Percentiles rank a stretch among this genome's conserved stretches.
These are phyloP conservation scores for Rhodocollybia butyracea DNA, from an alignment of 768 basidiomycete genomes.

Conservation along the genomic window DNA sequence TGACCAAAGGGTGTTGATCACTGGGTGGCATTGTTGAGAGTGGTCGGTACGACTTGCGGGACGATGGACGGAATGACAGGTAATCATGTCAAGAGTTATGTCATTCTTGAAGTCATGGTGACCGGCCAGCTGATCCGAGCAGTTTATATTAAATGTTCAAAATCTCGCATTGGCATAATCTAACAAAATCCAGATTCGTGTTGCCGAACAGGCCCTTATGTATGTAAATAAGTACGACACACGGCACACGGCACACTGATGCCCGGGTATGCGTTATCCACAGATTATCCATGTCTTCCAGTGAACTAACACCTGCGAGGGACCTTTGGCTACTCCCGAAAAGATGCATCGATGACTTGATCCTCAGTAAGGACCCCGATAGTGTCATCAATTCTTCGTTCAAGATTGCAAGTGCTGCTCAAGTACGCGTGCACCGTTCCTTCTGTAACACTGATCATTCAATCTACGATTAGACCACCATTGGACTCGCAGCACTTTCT, in stretches of 20 bases:
- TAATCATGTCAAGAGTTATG: too few relatives aligned
- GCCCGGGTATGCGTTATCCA: neutral
- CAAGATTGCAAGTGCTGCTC: slow-evolving; percentile 48
- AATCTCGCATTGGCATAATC: too few relatives aligned
- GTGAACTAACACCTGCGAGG: slow-evolving; percentile 9
- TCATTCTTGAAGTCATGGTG: too few relatives aligned
- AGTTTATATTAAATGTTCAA: too few relatives aligned
- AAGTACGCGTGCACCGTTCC: slow-evolving; percentile 30
- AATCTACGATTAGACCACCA: slow-evolving; percentile 30
- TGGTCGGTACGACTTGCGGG: too few relatives aligned
- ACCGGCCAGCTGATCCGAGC: too few relatives aligned
- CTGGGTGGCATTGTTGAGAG: too few relatives aligned
- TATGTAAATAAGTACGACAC: too few relatives aligned
- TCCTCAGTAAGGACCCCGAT: slow-evolving; percentile 36
- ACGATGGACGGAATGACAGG: too few relatives aligned
- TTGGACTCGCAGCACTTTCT: slow-evolving; percentile 51
- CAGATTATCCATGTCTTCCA: neutral
- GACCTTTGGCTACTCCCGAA: slow-evolving; percentile 41
- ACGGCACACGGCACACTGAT: neutral
- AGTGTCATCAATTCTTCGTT: slow-evolving; percentile 51
- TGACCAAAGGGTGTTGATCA: too few relatives aligned
- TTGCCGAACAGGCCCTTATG: too few relatives aligned
- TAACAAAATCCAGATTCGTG: too few relatives aligned
- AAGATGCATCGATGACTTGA: slow-evolving; percentile 31
- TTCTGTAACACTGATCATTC: neutral